A percentile compares a stretch with the other conserved stretches of the same genome.
Evolutionary conservation across 1,139 yeast genomes (phyloP).

Genomic region (Saccharomyces uvarum): DNA sequence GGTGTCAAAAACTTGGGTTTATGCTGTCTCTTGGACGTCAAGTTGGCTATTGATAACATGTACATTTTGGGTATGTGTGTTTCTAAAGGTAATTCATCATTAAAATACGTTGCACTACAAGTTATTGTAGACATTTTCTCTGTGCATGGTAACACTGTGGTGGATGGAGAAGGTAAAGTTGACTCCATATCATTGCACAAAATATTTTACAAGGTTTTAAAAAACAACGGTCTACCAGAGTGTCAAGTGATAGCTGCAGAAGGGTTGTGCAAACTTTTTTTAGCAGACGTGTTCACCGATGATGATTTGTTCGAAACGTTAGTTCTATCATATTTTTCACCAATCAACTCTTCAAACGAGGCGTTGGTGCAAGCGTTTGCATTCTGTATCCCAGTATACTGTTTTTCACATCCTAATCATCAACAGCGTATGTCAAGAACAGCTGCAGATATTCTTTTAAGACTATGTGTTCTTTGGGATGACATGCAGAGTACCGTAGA

Average conservation of each 20-base stretch:
- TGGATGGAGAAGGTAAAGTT: constrained; percentile 57
- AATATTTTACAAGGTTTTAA: constrained; percentile 59
- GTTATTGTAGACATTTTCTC: constrained; percentile 74
- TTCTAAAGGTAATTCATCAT: constrained; percentile 46
- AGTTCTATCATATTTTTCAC: constrained; percentile 68
- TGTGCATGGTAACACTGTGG: constrained; percentile 61
- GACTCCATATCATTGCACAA: constrained; percentile 57
- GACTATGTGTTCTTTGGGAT: constrained; percentile 38
- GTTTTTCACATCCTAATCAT: constrained; percentile 69
- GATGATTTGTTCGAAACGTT: constrained; percentile 66
- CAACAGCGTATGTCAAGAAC: constrained; percentile 60
- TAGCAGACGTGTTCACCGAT: constrained; percentile 69
- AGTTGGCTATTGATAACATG: constrained; percentile 54
- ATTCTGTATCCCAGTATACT: constrained; percentile 84
- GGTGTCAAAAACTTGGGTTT: constrained; percentile 76
- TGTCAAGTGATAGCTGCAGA: constrained; percentile 80
- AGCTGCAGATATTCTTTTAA: constrained; percentile 57
- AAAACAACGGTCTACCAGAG: constrained; percentile 49
- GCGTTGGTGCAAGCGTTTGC: constrained; percentile 74
- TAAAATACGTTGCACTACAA: constrained; percentile 56
- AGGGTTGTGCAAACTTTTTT: constrained; percentile 73
- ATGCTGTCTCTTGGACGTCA: constrained; percentile 63
- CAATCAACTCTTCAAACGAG: constrained; percentile 53
- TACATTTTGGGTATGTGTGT: constrained; percentile 60
- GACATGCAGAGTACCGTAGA: constrained; percentile 34